Base-by-base conservation (phyloP, 306 rosid species). In the Vicia villosa region DNA sequence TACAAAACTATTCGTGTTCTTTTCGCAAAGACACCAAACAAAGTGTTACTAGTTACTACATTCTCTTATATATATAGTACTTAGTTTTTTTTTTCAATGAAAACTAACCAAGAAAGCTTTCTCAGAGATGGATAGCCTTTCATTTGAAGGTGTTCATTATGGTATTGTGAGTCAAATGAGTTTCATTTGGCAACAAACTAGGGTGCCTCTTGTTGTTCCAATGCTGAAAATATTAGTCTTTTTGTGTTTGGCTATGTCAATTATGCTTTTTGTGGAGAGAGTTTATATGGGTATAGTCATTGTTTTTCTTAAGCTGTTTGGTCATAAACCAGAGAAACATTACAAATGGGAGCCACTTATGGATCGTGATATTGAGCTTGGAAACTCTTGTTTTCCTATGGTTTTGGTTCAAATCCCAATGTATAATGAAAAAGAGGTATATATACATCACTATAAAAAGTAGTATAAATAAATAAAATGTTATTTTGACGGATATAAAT, bases 281-380 rank as follows among this genome's bases (percentile, higher is more conserved):
- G 87, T 93, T 37, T 90, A 90, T 71, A 88, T 93, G 98, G 98
- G 90, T 1, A 24, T 93, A 20, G 86, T 87, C 38, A 86, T 93
- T 7, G 15, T 75, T 13, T 66, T 84, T 47, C 62, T 93, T 20
- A 93, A 85, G 84, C 59, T 88, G 68, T 82, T 79, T 67, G 68
- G 87, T 9, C 58, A 65, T 52, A 82, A 49, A 12, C 94, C 97
- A 8, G 82, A 86, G 61, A 93, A 85, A 67, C 73, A 68, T 49
- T 90, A 87, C 81, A 93, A 88, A 73, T 90, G 96, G 90, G 96
- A 86, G 69, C 68, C 96, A 5, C 72, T 90, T 5, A 78, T 58
- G 66, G 88, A 86, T 52, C 32, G 21, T 30, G 98, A 93, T 51
- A 66, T 90, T 76, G 98, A 93, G 86, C 87, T 85, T 66, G 86